Evolutionary conservation across 768 basidiomycete species (phyloP).

Genomic region (Coprinopsis cinerea): DNA sequence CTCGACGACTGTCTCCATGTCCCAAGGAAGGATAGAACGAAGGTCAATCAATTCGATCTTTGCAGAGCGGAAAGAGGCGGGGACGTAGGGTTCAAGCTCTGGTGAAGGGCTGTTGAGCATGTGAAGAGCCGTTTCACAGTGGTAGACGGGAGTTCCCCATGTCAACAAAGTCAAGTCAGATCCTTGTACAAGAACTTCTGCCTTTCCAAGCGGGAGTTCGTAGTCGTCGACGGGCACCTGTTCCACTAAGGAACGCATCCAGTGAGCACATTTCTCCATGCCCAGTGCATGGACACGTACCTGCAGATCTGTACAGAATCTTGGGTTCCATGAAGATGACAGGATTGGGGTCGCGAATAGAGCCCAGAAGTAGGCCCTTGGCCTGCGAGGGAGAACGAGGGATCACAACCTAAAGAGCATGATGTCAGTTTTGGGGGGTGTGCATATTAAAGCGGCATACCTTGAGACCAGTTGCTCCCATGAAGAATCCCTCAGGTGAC

Average conservation of each 20-base stretch:
- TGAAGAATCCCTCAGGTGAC: constrained; percentile 91
- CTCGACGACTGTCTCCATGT: constrained; percentile 70
- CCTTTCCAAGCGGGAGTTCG: constrained; percentile 73
- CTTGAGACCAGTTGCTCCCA: constrained; percentile 87
- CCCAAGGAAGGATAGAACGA: constrained; percentile 87
- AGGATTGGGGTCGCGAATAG: constrained; percentile 90
- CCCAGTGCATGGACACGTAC: constrained; percentile 27
- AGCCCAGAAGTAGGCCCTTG: constrained; percentile 82
- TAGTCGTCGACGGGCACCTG: constrained; percentile 90
- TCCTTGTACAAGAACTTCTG: constrained; percentile 70
- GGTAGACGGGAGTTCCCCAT: constrained; percentile 92
- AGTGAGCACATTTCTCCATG: constrained; percentile 1
- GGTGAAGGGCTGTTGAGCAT: constrained; percentile 64
- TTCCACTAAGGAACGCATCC: constrained; percentile 48
- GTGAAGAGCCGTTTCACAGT: constrained; percentile 79
- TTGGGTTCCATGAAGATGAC: constrained; percentile 96
- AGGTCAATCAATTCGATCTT: constrained; percentile 88
- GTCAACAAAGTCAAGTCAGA: constrained; percentile 84
- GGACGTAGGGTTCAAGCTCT: constrained; percentile 58
- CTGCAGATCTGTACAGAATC: constrained; percentile 85
- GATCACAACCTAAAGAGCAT: constrained; percentile 60
- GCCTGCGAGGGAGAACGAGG: constrained; percentile 93
- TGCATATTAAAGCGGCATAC: constrained; percentile 33
- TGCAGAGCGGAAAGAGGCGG: constrained; percentile 56
- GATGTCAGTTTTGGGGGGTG: not conserved